Percentiles rank a stretch among this genome's conserved stretches.
These are phyloP conservation scores for Lactarius vividus DNA, from an alignment of 768 basidiomycete species.

Conservation along the genomic window DNA sequence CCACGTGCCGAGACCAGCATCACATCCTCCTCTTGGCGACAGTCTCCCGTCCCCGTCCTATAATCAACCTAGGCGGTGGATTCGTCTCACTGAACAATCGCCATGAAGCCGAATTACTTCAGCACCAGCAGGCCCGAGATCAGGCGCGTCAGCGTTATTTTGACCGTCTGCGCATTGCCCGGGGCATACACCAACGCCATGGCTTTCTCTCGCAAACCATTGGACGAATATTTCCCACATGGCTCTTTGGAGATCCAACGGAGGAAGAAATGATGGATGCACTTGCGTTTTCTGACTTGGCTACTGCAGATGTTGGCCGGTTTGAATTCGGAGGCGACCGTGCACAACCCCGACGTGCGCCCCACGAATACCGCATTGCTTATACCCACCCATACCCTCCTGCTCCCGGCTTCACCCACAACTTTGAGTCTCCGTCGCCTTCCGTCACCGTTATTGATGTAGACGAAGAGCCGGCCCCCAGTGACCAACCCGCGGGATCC, in stretches of 20 bases:
- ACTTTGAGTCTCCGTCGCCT: conserved; percentile 50
- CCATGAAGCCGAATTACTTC: conserved; percentile 18
- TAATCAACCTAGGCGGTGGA: conserved; percentile 66
- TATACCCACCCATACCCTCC: conserved; percentile 63
- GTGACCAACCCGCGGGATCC: conserved; percentile 29
- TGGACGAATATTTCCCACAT: conserved; percentile 23
- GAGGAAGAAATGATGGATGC: conserved; percentile 27
- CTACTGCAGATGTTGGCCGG: neutral
- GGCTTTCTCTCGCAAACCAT: conserved; percentile 24
- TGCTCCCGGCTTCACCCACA: conserved; percentile 62
- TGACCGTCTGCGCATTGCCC: conserved; percentile 16
- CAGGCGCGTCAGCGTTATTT: conserved; percentile 21
- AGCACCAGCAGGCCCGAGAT: conserved; percentile 17
- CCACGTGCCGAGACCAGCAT: conserved; percentile 29
- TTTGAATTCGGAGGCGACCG: conserved; percentile 10
- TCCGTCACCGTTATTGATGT: conserved; percentile 47
- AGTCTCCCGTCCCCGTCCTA: conserved; percentile 56
- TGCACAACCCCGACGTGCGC: conserved; percentile 18
- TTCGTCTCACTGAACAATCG: conserved; percentile 45
- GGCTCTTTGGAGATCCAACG: conserved; percentile 24
- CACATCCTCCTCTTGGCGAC: conserved; percentile 36
- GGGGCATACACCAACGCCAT: conserved; percentile 21
- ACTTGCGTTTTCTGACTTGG: conserved; percentile 24
- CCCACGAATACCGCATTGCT: conserved; percentile 49
- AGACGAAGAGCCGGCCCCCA: conserved; percentile 38